Conservation (phyloP, 2,329 filamentous ascomycete species). For the Penicillium sp. region DNA sequence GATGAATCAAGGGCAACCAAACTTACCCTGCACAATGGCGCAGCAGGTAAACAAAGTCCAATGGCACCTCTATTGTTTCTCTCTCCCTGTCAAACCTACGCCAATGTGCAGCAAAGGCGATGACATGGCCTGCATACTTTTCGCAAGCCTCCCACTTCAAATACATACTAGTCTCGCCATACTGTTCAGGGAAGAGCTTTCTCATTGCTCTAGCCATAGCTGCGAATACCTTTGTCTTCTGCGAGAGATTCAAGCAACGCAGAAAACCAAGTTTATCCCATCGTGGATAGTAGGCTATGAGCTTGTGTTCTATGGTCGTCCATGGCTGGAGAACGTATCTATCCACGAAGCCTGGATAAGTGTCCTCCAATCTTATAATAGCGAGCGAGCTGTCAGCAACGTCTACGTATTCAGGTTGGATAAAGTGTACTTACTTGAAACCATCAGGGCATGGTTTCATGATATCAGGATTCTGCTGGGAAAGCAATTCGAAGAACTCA, state of each 20-base stretch:
- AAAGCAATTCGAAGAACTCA: neutral
- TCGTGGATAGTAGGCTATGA: neutral
- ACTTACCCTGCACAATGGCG: slow-evolving; percentile 1
- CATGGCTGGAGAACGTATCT: neutral
- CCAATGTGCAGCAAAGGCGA: neutral
- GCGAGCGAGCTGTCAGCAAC: neutral
- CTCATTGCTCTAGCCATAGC: neutral
- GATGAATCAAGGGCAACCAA: neutral
- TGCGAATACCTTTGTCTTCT: neutral
- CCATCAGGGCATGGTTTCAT: neutral
- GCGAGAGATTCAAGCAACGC: neutral
- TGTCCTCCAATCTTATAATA: neutral
- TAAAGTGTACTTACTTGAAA: neutral
- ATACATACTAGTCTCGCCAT: neutral
- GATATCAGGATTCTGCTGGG: neutral
- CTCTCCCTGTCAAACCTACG: neutral
- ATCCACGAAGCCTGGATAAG: neutral
- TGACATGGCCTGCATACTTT: neutral
- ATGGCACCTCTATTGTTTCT: neutral
- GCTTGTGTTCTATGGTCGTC: neutral
- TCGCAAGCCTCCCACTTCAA: neutral
- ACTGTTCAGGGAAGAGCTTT: neutral
- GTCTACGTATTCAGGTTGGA: neutral
- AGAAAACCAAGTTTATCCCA: neutral
- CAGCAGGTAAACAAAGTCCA: neutral